Conservation (phyloP, 768 basidiomycete species). For the Pulveroboletus ravenelii region DNA sequence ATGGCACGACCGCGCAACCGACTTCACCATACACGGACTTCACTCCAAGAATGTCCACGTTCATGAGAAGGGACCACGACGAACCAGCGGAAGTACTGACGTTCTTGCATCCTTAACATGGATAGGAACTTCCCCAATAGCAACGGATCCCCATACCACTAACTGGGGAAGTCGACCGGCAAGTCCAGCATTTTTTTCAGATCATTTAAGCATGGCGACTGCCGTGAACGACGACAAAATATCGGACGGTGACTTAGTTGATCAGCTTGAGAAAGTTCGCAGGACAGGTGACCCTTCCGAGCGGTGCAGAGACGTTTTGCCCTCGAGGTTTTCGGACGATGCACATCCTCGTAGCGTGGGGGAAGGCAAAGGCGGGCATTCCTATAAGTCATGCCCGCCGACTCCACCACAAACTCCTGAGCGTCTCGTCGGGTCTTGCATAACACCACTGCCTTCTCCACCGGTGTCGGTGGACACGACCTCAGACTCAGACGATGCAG, state of each 20-base stretch:
- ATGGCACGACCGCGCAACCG: slow-evolving; percentile 25
- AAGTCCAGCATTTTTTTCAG: neutral
- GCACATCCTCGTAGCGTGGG: neutral
- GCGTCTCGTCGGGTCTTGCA: neutral
- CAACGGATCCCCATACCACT: neutral
- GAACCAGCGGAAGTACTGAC: slow-evolving; percentile 20
- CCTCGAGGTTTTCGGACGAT: neutral
- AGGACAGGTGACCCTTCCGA: slow-evolving; percentile 12
- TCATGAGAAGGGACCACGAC: slow-evolving; percentile 4
- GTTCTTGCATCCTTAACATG: slow-evolving; percentile 32
- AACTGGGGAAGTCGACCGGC: neutral
- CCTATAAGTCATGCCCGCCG: neutral
- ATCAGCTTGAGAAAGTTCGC: slow-evolving; percentile 44
- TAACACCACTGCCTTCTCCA: neutral
- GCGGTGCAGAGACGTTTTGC: neutral
- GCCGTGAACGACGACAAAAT: slow-evolving; percentile 48
- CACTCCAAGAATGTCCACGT: neutral
- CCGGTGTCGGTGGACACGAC: neutral
- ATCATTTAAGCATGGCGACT: slow-evolving; percentile 34
- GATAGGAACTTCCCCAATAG: slow-evolving; percentile 19
- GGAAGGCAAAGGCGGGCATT: neutral
- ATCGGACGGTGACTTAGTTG: slow-evolving; percentile 47
- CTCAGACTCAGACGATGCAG: slow-evolving; percentile 22
- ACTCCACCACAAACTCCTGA: neutral
- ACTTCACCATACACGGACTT: slow-evolving; percentile 10